These are phyloP conservation scores for Didymella segeticola DNA, from an alignment of 2,329 filamentous ascomycete species.

Conservation along the genomic window DNA sequence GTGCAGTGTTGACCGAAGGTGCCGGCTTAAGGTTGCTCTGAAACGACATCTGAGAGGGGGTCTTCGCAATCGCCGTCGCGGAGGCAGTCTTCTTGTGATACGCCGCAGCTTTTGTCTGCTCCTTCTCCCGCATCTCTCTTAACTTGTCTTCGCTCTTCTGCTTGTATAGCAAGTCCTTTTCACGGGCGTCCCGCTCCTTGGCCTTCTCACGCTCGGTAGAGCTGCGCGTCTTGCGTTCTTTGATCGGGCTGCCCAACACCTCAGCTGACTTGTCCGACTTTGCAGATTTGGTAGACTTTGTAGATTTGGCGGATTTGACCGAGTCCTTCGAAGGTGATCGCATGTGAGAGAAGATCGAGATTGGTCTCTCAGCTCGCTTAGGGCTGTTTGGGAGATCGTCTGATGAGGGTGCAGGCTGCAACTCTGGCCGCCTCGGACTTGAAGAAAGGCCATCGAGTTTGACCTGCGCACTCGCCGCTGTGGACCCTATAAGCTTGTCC, in stretches of 20 bases:
- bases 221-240: slow-evolving; percentile 60
- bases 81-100: slow-evolving; percentile 51
- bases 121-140: slow-evolving; percentile 72
- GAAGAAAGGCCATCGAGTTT: slow-evolving; percentile 61
- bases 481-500: slow-evolving; percentile 81
- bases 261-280: slow-evolving; percentile 37
- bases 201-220: slow-evolving; percentile 67
- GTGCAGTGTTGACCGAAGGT: slow-evolving; percentile 50
- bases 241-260: slow-evolving; percentile 40
- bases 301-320: slow-evolving; percentile 37
- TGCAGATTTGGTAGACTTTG: slow-evolving; percentile 34
- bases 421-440: slow-evolving; percentile 36
- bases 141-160: slow-evolving; percentile 70
- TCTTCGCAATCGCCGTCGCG: slow-evolving; percentile 55
- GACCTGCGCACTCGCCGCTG: slow-evolving; percentile 63
- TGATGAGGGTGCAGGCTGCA: slow-evolving; percentile 34
- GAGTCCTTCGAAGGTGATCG: slow-evolving; percentile 47
- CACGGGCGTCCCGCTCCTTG: slow-evolving; percentile 64
- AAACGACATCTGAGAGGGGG: slow-evolving; percentile 49
- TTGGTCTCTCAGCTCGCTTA: slow-evolving; percentile 39
- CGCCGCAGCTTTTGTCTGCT: slow-evolving; percentile 68
- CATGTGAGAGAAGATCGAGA: slow-evolving; percentile 44
- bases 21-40: slow-evolving; percentile 40
- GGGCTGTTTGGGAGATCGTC: slow-evolving; percentile 47
- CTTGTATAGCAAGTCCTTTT: slow-evolving; percentile 63